A percentile compares a stretch with the other conserved stretches of the same genome.
These are phyloP conservation scores for Solanum bukasovii DNA, from an alignment of 257 asterid species.

Conservation along the genomic window DNA sequence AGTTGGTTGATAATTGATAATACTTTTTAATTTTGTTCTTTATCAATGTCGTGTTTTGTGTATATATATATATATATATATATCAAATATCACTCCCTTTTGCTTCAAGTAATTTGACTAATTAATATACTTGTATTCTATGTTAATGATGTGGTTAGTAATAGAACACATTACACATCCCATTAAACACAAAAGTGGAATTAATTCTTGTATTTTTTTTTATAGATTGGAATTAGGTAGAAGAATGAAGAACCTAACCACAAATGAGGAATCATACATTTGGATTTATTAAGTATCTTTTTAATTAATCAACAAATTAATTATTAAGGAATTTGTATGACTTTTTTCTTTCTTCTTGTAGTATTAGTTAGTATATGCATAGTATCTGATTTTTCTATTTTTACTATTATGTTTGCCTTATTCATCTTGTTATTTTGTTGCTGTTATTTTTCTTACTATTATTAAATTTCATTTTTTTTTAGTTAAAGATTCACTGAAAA, in stretches of 20 bases:
- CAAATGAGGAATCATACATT: neutral
- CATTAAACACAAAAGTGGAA: neutral
- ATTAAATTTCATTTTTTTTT: neutral
- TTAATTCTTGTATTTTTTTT: neutral
- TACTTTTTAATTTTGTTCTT: neutral
- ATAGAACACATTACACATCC: constrained; percentile 19
- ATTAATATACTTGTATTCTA: neutral
- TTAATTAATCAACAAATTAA: neutral
- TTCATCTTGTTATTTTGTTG: neutral
- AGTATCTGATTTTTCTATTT: too few relatives aligned
- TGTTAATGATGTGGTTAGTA: constrained; percentile 7
- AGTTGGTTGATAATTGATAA: neutral
- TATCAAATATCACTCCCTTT: neutral
- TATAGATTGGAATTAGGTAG: constrained; percentile 1
- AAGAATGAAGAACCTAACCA: constrained; percentile 15
- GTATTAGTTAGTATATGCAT: neutral
- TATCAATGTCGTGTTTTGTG: neutral
- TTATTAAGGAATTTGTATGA: constrained; percentile 4
- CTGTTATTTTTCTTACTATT: neutral
- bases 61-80: neutral
- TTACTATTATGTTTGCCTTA: too few relatives aligned
- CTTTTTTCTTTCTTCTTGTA: neutral
- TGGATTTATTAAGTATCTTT: neutral
- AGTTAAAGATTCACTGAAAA: fast-evolving
- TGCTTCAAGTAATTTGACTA: neutral